Percentiles rank a stretch among this genome's conserved stretches.
These are phyloP conservation scores for Phytophthora foliorum DNA, from an alignment of 352 stramenopile species.

Conservation along the genomic window DNA sequence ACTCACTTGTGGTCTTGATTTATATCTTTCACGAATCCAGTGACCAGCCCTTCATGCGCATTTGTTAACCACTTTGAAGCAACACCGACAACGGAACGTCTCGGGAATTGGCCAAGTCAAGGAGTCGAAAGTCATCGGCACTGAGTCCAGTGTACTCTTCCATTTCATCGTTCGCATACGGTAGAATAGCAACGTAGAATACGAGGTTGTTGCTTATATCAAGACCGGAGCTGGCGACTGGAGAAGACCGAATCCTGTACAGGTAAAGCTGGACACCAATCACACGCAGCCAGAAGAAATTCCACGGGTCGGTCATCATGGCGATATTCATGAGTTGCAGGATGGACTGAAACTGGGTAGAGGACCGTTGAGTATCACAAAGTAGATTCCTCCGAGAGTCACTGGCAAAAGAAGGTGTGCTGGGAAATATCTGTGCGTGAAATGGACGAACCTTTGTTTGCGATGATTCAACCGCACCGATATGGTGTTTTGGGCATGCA, in stretches of 20 bases:
- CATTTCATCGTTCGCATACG: conserved; percentile 24
- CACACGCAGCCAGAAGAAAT: conserved; percentile 37
- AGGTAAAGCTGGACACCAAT: conserved; percentile 44
- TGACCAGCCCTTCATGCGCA: too few species aligned
- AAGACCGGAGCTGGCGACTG: background rate
- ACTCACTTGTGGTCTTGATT: too few species aligned
- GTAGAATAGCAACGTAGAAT: conserved; percentile 20
- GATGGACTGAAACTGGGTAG: conserved; percentile 32
- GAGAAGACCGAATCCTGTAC: conserved; percentile 28
- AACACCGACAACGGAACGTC: conserved; percentile 24
- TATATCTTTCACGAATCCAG: too few species aligned
- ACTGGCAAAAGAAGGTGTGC: background rate
- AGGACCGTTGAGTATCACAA: conserved; percentile 3
- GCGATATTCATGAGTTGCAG: conserved; percentile 53
- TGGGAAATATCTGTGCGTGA: background rate
- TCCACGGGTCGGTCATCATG: conserved; percentile 60
- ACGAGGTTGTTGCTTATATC: background rate
- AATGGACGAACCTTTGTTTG: conserved; percentile 10
- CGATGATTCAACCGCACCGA: background rate
- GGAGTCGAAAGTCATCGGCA: conserved; percentile 21
- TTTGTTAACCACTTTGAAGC: conserved; percentile 29
- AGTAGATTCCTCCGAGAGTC: background rate
- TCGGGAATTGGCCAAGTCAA: conserved; percentile 17
- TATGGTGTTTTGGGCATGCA: background rate
- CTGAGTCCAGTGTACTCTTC: conserved; percentile 31